phyloP scores from a whole-genome alignment of 2,329 filamentous ascomycete genomes.

The Nemania serpens region DNA sequence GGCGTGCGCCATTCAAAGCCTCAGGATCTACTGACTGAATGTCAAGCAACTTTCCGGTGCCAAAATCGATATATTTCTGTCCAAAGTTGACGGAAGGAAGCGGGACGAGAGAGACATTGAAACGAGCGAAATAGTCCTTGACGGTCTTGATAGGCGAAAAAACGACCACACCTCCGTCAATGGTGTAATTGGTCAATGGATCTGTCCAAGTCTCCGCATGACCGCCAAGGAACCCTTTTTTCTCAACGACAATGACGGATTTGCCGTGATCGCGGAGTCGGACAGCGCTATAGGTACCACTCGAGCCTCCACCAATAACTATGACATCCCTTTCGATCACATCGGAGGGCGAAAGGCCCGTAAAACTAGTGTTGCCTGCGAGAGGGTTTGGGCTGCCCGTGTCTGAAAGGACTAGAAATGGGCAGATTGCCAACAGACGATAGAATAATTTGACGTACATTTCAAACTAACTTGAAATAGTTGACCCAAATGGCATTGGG shows the following conservation, averaged over 20 bases:
- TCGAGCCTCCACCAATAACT: conserved; percentile 44
- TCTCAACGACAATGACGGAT: conserved; percentile 44
- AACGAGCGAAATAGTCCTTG: conserved; percentile 15
- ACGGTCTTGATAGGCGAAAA: conserved; percentile 14
- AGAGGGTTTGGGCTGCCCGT: background rate
- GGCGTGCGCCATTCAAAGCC: background rate
- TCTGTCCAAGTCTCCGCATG: conserved; percentile 27
- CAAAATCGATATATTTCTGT: background rate
- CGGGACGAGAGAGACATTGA: background rate
- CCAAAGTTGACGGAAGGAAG: background rate
- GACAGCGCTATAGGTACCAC: conserved; percentile 43
- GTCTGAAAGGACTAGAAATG: background rate
- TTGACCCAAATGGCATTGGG: no score
- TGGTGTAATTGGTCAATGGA: conserved; percentile 7
- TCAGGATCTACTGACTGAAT: background rate
- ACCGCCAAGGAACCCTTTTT: conserved; percentile 38
- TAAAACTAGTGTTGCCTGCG: background rate
- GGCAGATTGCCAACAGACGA: background rate
- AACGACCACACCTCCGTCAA: conserved; percentile 12
- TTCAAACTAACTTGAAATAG: no score
- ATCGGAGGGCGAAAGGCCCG: background rate
- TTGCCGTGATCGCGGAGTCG: conserved; percentile 39
- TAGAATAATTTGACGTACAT: background rate
- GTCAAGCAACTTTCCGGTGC: background rate
- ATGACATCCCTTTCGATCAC: conserved; percentile 36